Evolutionary conservation across 768 basidiomycete species (phyloP), one percentile per base, ranked within the genome.

Genomic region (Boletus pseudo-olivaceus): DNA sequence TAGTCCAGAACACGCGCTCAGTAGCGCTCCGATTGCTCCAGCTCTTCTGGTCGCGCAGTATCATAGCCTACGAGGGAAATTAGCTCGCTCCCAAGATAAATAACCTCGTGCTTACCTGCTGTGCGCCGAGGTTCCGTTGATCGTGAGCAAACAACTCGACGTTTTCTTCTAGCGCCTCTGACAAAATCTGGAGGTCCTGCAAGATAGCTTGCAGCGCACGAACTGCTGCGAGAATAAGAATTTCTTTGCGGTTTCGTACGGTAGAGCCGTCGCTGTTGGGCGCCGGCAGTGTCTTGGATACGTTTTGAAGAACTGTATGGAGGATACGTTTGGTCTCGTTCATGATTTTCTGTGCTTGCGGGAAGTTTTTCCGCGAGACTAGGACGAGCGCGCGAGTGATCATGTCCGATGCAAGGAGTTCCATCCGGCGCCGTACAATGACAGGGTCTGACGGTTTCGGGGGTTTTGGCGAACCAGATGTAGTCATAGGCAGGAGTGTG

Each of bases 331-430:
- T 91, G 53, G 97, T 94, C 78, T 94, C 92, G 40, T 80, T 82
- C 73, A 97, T 80, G 53, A 98, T 89, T 64, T 90, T 89, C 65
- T 89, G 87, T 2, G 96, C 97, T 60, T 95, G 93, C 0, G 85
- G 78, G 72, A 85, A 90, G 68, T 98, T 97, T 68, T 93, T 83
- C 62, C 94, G 78, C 38, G 92, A 90, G 49, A 97, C 94, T 42
- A 98, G 81, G 30, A 98, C 89, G 30, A 99, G 80, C 17, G 89
- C 88, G 11, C 97, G 85, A 2, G 94, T 94, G 67, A 98, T 93
- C 93, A 98, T 98, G 72, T 98, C 97, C 27, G 88, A 90, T 26
- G 93, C 90, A 37, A 98, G 82, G 5, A 99, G 82, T 75, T 99
- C 97, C 93, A 98, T 97, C 23, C 96, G 77, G 37, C 97, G 80